phyloP scores from a whole-genome alignment of 164 flowering plant genomes.

The Vitis vinifera region DNA sequence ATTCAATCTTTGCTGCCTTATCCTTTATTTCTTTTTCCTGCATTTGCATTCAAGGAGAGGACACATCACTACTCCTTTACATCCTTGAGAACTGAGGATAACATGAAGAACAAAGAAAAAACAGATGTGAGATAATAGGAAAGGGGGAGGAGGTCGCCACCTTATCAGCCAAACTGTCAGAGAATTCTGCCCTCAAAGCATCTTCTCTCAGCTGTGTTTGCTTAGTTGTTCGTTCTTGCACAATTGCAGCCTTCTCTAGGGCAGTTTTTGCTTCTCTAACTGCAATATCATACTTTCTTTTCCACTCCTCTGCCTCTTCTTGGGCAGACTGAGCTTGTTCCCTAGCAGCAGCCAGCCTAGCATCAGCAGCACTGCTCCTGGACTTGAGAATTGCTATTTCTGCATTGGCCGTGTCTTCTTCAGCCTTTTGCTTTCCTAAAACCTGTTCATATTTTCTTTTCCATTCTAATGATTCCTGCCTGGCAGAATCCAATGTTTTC shows the following conservation, averaged over 20 bases:
- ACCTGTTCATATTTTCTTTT: slow-evolving; percentile 81
- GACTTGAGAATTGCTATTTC: slow-evolving; percentile 76
- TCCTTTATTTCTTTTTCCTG: slow-evolving; percentile 89
- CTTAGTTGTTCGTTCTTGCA: slow-evolving; percentile 71
- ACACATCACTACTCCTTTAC: neutral
- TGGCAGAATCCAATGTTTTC: slow-evolving; percentile 58
- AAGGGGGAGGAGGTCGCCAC: slow-evolving; percentile 44
- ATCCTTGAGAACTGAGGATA: neutral
- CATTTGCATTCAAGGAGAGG: slow-evolving; percentile 7
- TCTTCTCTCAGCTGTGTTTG: slow-evolving; percentile 79
- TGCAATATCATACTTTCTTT: slow-evolving; percentile 78
- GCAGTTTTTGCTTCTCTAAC: slow-evolving; percentile 89
- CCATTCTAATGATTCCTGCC: slow-evolving; percentile 78
- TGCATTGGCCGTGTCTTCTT: slow-evolving; percentile 65
- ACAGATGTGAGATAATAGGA: neutral
- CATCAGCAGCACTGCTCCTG: slow-evolving; percentile 79
- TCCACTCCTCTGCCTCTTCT: slow-evolving; percentile 96
- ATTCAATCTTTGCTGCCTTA: slow-evolving; percentile 63
- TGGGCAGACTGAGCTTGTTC: slow-evolving; percentile 87
- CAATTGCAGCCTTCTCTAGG: slow-evolving; percentile 83
- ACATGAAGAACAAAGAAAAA: neutral
- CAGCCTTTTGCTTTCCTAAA: slow-evolving; percentile 57
- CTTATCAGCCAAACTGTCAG: slow-evolving; percentile 65
- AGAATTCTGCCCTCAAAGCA: slow-evolving; percentile 71
- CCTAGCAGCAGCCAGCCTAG: slow-evolving; percentile 87